These are phyloP conservation scores for Rhizopus microsporus DNA, from an alignment of 371 early-diverging fungal species.

Conservation along the genomic window DNA sequence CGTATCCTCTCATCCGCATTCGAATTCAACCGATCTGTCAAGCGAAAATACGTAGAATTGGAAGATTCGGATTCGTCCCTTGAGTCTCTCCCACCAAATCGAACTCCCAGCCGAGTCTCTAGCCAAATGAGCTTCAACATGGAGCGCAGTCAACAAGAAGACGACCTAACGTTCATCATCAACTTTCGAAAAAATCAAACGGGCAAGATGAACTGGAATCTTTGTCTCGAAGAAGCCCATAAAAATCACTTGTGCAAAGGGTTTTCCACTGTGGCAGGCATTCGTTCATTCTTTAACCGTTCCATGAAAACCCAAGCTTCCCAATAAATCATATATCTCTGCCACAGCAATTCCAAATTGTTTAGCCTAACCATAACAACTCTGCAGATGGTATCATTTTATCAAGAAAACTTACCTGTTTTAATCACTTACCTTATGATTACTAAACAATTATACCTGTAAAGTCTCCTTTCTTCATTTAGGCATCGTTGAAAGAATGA, in stretches of 20 bases:
- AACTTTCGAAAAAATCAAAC: background rate
- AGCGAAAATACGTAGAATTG: background rate
- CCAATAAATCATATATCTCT: background rate
- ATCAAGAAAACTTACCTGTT: background rate
- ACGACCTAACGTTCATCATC: background rate
- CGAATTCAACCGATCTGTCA: background rate
- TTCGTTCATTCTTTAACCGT: background rate
- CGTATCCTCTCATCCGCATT: background rate
- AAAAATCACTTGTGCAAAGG: background rate
- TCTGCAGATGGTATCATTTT: background rate
- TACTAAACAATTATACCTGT: background rate
- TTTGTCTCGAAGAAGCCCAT: background rate
- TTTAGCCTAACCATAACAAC: background rate
- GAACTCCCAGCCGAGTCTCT: background rate
- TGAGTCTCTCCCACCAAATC: background rate
- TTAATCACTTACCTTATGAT: too few species aligned
- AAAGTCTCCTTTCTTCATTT: slow-evolving; percentile 6
- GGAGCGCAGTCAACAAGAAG: background rate
- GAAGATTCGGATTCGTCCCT: background rate
- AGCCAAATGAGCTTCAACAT: background rate
- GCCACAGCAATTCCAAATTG: background rate
- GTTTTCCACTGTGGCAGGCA: background rate
- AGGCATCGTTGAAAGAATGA: slow-evolving; percentile 2
- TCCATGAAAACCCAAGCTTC: background rate
- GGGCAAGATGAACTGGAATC: background rate